Base-by-base conservation (phyloP, 192 early-diverging fungal species). In the Obelidium mucronatum region DNA sequence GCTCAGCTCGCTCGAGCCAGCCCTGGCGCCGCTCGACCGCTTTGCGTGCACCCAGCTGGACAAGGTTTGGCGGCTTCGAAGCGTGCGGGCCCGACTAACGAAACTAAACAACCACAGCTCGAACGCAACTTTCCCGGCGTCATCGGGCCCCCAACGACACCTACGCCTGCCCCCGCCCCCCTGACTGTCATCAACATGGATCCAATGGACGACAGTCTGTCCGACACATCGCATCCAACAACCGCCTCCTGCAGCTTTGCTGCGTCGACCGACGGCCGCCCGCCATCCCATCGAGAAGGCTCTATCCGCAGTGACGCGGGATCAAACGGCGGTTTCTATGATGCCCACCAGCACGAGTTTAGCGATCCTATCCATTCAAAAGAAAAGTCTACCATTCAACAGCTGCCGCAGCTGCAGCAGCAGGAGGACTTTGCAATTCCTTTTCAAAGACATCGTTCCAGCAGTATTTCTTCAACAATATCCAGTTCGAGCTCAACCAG, bases 31-130 rank as follows among this genome's bases (percentile, higher is more conserved):
- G 26, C 79, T 93, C 37, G 93, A 95, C 65, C 84, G 87, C 48
- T 94, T 93, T 83, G 94, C 92, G 0, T 92, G 90, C 73, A 88
- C 82, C 13, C 91, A 92, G 76, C 79, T 95, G 37, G 93, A 93
- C 73, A 92, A 87, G 83, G 88, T 91, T 60, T n/a, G n/a, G n/a
- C n/a, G n/a, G n/a, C n/a, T n/a, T n/a, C n/a, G n/a, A n/a, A n/a
- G n/a, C n/a, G n/a, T n/a, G n/a, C n/a, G n/a, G n/a, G n/a, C n/a
- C n/a, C n/a, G n/a, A n/a, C n/a, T n/a, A n/a, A n/a, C n/a, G n/a
- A 19, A 40, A 26, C 28, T 70, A 40, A 55, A 40, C 15, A 75
- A 40, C 17, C 15, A 48, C 56, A 72, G 69, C 66, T 72, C 31
- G 69, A 78, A 28, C 67, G 54, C 24, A 76, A 68, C 48, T 76